Conservation (phyloP, 2,329 filamentous ascomycete species). For the Colletotrichum chrysophilum region DNA sequence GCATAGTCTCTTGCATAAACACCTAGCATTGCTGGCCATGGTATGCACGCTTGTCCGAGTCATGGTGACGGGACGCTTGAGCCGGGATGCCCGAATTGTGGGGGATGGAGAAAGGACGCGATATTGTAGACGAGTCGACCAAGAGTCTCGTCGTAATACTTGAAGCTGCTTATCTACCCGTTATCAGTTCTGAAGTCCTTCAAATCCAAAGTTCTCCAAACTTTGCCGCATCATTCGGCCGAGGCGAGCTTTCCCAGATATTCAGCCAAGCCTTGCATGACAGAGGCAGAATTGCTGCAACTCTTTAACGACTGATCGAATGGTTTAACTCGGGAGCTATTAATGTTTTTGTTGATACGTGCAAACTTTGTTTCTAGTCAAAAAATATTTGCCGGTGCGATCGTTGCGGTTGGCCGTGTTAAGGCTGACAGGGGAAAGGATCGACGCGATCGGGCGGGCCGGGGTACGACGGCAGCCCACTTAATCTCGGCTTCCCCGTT, state of each 20-base stretch:
- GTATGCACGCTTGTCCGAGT: background rate
- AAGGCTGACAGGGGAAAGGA: background rate
- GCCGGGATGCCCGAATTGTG: background rate
- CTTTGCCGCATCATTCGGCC: background rate
- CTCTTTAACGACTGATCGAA: background rate
- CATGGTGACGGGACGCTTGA: background rate
- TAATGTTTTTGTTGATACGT: background rate
- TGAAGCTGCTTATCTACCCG: fast-evolving
- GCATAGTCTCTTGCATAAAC: background rate
- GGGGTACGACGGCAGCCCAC: background rate
- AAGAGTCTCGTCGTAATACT: background rate
- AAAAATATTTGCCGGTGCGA: background rate
- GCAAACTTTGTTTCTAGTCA: background rate
- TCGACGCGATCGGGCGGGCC: background rate
- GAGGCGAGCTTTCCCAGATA: background rate
- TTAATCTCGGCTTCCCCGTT: background rate
- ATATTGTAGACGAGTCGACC: background rate
- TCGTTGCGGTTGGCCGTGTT: background rate
- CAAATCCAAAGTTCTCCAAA: background rate
- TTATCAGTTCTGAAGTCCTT: background rate
- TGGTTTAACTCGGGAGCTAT: background rate
- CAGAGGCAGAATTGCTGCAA: background rate
- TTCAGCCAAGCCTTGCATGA: background rate
- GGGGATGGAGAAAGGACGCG: background rate
- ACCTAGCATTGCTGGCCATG: background rate